Evolutionary conservation across 2,329 filamentous ascomycete species (phyloP).

Genomic region (Calonectria naviculata): DNA sequence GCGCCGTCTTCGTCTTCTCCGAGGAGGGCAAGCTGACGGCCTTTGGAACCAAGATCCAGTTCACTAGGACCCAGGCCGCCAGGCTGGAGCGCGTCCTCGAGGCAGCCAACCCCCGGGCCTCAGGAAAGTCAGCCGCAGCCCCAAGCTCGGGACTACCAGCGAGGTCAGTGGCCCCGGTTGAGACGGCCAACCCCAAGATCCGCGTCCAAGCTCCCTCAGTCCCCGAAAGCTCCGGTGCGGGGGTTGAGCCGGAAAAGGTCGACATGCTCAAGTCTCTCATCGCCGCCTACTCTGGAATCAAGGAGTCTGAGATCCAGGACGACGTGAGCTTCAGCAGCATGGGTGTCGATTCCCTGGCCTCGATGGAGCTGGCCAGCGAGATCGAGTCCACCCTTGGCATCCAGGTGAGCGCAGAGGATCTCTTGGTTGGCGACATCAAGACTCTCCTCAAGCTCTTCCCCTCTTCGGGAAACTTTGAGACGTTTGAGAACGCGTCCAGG

Average conservation of each 20-base stretch:
- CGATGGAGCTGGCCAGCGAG: constrained; percentile 31
- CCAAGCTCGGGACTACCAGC: not conserved
- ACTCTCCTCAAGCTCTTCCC: constrained; percentile 11
- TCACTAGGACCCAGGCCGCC: constrained; percentile 24
- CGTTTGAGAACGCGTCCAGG: not conserved
- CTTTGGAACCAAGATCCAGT: constrained; percentile 27
- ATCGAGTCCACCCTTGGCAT: constrained; percentile 26
- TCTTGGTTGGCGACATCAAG: constrained; percentile 16
- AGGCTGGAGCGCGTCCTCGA: constrained; percentile 30
- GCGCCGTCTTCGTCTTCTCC: constrained; percentile 29
- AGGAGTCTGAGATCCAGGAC: constrained; percentile 25
- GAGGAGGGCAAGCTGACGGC: constrained; percentile 19
- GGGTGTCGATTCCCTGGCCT: constrained; percentile 31
- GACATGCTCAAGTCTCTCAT: constrained; percentile 15
- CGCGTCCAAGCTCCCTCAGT: not conserved
- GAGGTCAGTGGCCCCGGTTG: not conserved
- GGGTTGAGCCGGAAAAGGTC: not conserved
- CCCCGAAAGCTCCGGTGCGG: not conserved
- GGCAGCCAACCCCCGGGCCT: constrained; percentile 6
- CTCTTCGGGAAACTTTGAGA: not conserved
- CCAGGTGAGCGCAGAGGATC: constrained; percentile 21
- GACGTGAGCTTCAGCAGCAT: constrained; percentile 25
- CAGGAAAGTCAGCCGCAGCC: not conserved
- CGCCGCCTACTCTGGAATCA: constrained; percentile 28
- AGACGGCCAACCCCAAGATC: not conserved